Evolutionary conservation across 352 stramenopile genomes (phyloP), one percentile per base, ranked within the genome.

Genomic region (Phytophthora kernoviae): DNA sequence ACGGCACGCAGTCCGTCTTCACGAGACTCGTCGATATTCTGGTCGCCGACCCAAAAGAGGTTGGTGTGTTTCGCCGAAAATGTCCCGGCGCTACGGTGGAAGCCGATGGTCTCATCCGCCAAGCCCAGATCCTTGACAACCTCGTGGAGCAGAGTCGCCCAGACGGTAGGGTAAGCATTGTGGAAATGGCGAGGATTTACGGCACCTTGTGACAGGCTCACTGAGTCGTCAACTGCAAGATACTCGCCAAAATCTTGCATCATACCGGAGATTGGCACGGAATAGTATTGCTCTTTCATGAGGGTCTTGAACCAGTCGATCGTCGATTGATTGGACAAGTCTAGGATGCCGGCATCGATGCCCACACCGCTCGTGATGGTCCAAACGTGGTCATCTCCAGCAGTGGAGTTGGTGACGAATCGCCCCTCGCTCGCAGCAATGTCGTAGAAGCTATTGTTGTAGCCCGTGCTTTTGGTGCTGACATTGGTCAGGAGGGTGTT

Each of bases 231-330:
- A 21, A 65, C 62, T 14, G 55, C 61, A 0, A 70, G 32, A 26
- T 70, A 70, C 55, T 70, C 62, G 2, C 62, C 62, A 39, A 65
- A 70, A 44, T 70, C 62, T 12, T 70, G 62, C 62, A 70, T 65
- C 62, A 70, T 70, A 10, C 62, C 62, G 22, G 48, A 70, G 21
- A 70, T 70, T n/a, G 62, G 62, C 30, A 70, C 62, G 6, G 62
- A 62, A 44, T 65, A 70, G 43, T 70, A 70, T 26, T 70, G 62
- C 43, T 60, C 26, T 40, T 70, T 65, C 22, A 70, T 54, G 2
- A 70, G 36, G n/a, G 10, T 37, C 26, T 70, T 70, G 24, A 70
- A 65, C 62, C 62, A 70, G 24, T 70, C 62, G 43, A 70, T 22
- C 1, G 55, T 70, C 15, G 62, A 70, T 18, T 65, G 62, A 18